Conservation (phyloP, 306 rosid species). For the Albizia julibrissin region DNA sequence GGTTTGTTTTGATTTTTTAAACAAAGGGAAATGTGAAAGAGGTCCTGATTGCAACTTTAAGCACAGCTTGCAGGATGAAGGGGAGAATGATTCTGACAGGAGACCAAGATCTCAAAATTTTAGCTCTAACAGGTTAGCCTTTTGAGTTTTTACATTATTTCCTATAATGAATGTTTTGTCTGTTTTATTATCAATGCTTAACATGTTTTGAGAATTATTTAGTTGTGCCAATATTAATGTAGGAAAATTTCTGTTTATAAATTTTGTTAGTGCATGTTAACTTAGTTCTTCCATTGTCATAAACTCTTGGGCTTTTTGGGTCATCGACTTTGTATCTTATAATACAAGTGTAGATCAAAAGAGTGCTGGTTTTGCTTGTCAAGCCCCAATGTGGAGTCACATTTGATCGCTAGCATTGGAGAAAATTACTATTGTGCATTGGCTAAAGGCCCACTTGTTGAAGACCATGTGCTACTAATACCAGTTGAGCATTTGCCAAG, state of each 20-base stretch:
- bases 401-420: slow-evolving; percentile 79
- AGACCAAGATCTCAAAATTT: slow-evolving; percentile 56
- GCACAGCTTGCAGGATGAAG: slow-evolving; percentile 79
- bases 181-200: slow-evolving; percentile 19
- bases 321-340: slow-evolving; percentile 34
- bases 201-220: slow-evolving; percentile 13
- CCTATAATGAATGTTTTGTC: slow-evolving; percentile 9
- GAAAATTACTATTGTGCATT: slow-evolving; percentile 86
- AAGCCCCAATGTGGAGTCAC: slow-evolving; percentile 82
- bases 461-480: slow-evolving; percentile 79
- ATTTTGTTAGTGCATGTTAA: slow-evolving; percentile 1
- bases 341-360: slow-evolving; percentile 68
- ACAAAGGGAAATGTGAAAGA: slow-evolving; percentile 90
- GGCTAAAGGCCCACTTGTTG: slow-evolving; percentile 91
- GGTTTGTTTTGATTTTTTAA: slow-evolving; percentile 89
- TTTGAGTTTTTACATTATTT: slow-evolving; percentile 24
- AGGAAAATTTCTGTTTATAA: slow-evolving; percentile 12
- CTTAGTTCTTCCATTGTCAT: slow-evolving; percentile 10
- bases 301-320: slow-evolving; percentile 24
- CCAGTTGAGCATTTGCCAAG: slow-evolving; percentile 82
- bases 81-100: slow-evolving; percentile 51
- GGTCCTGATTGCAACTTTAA: slow-evolving; percentile 85
- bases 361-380: slow-evolving; percentile 99
- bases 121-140: slow-evolving; percentile 55
- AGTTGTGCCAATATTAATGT: not conserved